phyloP scores from a whole-genome alignment of 1,139 yeast genomes.

The Candida neerlandica region DNA sequence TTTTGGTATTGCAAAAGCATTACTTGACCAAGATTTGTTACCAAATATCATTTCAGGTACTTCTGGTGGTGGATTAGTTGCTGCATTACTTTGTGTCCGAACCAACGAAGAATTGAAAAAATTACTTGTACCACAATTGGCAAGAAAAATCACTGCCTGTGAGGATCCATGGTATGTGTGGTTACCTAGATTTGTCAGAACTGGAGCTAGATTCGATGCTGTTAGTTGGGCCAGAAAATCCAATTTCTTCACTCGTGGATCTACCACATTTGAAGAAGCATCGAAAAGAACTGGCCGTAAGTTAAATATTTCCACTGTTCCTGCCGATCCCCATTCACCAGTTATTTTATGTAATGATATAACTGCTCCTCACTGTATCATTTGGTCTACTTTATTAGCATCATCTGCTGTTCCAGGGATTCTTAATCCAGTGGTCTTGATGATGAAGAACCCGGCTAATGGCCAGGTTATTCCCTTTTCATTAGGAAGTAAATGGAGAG shows the following conservation, averaged over 20 bases:
- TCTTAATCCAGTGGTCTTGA: constrained; percentile 76
- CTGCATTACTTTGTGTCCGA: constrained; percentile 71
- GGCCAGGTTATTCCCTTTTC: constrained; percentile 62
- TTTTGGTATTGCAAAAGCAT: constrained; percentile 74
- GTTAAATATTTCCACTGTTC: constrained; percentile 75
- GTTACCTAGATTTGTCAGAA: constrained; percentile 65
- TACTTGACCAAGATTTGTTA: constrained; percentile 63
- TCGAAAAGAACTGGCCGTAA: constrained; percentile 68
- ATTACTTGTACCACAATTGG: constrained; percentile 62
- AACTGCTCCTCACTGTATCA: constrained; percentile 80
- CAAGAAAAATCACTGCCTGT: constrained; percentile 70
- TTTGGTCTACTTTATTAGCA: constrained; percentile 78
- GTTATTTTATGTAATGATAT: constrained; percentile 76
- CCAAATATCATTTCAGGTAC: constrained; percentile 79
- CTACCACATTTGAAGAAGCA: constrained; percentile 72
- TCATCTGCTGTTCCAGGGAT: constrained; percentile 86
- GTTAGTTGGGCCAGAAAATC: constrained; percentile 73
- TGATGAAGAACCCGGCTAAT: constrained; percentile 62
- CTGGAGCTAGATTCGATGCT: constrained; percentile 81
- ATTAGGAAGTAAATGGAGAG: constrained; percentile 75
- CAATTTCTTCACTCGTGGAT: constrained; percentile 72
- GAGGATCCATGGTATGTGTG: constrained; percentile 65
- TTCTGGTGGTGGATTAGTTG: constrained; percentile 82
- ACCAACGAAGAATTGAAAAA: constrained; percentile 65
- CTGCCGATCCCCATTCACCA: constrained; percentile 82